phyloP scores from a whole-genome alignment of 441 rosid species.

The Gossypium schwendimanii region DNA sequence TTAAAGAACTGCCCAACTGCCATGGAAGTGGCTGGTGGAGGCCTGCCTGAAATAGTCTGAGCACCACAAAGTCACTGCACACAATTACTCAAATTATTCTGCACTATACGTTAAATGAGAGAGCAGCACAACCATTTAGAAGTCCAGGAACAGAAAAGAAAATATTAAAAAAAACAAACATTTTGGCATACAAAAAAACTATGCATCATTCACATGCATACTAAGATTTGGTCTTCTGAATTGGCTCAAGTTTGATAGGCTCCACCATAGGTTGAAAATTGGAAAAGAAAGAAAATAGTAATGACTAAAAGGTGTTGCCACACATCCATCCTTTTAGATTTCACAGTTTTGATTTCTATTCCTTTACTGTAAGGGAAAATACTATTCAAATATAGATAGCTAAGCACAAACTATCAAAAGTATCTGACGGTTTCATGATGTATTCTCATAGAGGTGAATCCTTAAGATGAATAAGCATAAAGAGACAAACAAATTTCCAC shows the following conservation, averaged over 20 bases:
- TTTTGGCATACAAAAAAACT: not conserved
- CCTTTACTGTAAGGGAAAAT: not conserved
- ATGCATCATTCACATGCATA: not conserved
- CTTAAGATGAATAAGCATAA: not conserved
- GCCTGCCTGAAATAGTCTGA: conserved; percentile 86
- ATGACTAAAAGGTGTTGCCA: not conserved
- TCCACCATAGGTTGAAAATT: not conserved
- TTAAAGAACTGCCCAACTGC: conserved; percentile 96
- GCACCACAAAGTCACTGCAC: conserved; percentile 29
- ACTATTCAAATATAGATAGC: not conserved
- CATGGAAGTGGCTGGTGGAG: conserved; percentile 97
- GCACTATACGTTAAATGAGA: conserved; percentile 8
- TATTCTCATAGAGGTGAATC: not conserved
- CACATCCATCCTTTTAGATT: not conserved
- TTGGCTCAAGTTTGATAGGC: not conserved
- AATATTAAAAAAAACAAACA: not conserved
- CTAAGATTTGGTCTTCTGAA: conserved; percentile 1
- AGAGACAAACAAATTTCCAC: not conserved
- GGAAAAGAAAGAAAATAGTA: not conserved
- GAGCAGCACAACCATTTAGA: not conserved
- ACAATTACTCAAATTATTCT: conserved; percentile 21
- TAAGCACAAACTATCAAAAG: conserved; percentile 4
- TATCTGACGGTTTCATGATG: conserved; percentile 1
- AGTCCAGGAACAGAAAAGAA: not conserved
- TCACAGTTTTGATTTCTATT: not conserved